Conservation (phyloP, 2,329 filamentous ascomycete species). For the Trichophyton verrucosum region DNA sequence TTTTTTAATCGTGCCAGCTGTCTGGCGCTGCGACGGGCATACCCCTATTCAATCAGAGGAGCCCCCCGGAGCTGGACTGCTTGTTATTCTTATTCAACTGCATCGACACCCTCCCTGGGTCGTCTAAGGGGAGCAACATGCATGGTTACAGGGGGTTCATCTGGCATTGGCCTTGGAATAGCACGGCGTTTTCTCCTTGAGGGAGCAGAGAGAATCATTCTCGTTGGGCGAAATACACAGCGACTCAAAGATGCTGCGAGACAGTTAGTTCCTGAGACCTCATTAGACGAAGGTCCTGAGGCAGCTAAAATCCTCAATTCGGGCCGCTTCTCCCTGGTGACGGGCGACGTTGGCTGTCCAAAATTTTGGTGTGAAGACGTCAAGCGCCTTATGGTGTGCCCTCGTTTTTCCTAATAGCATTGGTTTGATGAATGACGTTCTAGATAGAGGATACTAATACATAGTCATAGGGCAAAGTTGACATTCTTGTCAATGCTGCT, state of each 20-base stretch:
- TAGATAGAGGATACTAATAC: not conserved
- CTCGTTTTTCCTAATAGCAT: not conserved
- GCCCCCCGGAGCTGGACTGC: too few relatives aligned
- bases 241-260: conserved; percentile 33
- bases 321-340: conserved; percentile 14
- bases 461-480: conserved; percentile 26
- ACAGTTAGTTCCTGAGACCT: conserved; percentile 10
- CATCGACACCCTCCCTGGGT: not conserved
- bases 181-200: conserved; percentile 52
- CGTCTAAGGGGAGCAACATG: conserved; percentile 27
- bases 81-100: not conserved
- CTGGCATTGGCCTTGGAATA: conserved; percentile 58
- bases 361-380: conserved; percentile 22
- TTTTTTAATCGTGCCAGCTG: too few relatives aligned
- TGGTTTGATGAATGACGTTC: not conserved
- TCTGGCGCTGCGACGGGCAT: too few relatives aligned
- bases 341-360: conserved; percentile 25
- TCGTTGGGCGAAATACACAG: conserved; percentile 47
- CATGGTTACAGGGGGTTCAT: conserved; percentile 57
- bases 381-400: conserved; percentile 28
- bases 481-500: conserved; percentile 67
- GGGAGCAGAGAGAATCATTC: conserved; percentile 45
- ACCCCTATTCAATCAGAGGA: too few relatives aligned
- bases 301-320: conserved; percentile 4
- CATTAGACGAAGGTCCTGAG: conserved; percentile 8